A percentile compares a stretch with the other conserved stretches of the same genome.
Evolutionary conservation across 73 alveolate genomes (phyloP).

Genomic region (Uronychia setigera): DNA sequence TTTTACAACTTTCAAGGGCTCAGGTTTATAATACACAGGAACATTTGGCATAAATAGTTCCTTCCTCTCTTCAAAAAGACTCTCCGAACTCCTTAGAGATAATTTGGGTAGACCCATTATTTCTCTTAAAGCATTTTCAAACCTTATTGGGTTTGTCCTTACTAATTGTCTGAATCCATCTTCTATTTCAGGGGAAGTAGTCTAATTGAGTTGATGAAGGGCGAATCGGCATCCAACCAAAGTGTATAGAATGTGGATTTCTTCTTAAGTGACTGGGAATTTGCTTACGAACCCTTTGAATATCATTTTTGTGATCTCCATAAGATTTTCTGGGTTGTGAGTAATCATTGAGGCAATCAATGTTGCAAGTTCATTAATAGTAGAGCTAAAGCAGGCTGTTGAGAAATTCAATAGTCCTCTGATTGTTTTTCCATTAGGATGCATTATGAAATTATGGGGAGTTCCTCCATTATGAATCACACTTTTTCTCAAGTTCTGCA

Average conservation of each 20-base stretch:
- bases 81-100: neutral
- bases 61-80: neutral
- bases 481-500: neutral
- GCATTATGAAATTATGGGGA: neutral
- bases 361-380: neutral
- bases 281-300: neutral
- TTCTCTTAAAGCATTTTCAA: neutral
- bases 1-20: slow-evolving; percentile 3
- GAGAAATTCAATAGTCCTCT: neutral
- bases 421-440: neutral
- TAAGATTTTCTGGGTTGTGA: neutral
- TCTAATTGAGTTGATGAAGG: neutral
- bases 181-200: neutral
- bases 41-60: neutral
- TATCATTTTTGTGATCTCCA: neutral
- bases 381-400: neutral
- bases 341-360: neutral
- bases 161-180: neutral
- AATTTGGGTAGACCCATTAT: neutral
- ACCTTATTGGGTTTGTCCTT: neutral
- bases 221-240: neutral
- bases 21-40: neutral
- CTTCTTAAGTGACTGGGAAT: neutral
- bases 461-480: neutral
- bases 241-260: neutral